Evolutionary conservation across 495 filamentous ascomycete species (phyloP).

Genomic region (Eremomyces bilateralis): DNA sequence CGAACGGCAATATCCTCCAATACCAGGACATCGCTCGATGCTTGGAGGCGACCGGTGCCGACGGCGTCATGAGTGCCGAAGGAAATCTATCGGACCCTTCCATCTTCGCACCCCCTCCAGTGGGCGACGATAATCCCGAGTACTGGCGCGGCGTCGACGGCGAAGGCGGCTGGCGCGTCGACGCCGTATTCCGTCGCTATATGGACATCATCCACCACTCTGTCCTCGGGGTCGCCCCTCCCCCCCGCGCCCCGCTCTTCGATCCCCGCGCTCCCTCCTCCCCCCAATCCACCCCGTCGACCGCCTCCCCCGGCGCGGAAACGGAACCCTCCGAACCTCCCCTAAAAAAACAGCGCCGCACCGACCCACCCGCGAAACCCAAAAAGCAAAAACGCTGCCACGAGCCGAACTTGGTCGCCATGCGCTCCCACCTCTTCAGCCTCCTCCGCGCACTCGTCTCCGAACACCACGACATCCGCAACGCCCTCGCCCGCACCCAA

Average conservation of each 20-base stretch:
- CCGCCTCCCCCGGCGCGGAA: neutral
- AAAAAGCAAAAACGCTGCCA: slow-evolving; percentile 42
- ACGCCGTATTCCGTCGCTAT: slow-evolving; percentile 71
- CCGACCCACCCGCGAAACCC: slow-evolving; percentile 22
- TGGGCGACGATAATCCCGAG: slow-evolving; percentile 42
- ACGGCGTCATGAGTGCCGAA: slow-evolving; percentile 90
- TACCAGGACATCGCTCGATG: slow-evolving; percentile 62
- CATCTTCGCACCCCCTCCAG: slow-evolving; percentile 45
- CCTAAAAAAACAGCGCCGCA: slow-evolving; percentile 20
- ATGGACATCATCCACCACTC: slow-evolving; percentile 69
- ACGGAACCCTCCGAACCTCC: neutral
- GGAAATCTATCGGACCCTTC: slow-evolving; percentile 80
- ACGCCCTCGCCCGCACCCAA: slow-evolving; percentile 45
- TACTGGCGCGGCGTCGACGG: slow-evolving; percentile 74
- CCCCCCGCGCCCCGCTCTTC: slow-evolving; percentile 48
- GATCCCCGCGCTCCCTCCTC: neutral
- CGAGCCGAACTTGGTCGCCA: slow-evolving; percentile 54
- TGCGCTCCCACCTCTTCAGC: slow-evolving; percentile 88
- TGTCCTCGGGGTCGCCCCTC: slow-evolving; percentile 38
- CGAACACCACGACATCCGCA: slow-evolving; percentile 56
- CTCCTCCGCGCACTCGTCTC: slow-evolving; percentile 63
- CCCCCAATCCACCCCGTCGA: neutral
- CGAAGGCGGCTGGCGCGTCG: slow-evolving; percentile 71
- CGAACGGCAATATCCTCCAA: slow-evolving; percentile 84
- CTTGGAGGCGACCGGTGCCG: slow-evolving; percentile 64